phyloP scores from a whole-genome alignment of 2,329 filamentous ascomycete genomes.

The Macrophomina tecta region DNA sequence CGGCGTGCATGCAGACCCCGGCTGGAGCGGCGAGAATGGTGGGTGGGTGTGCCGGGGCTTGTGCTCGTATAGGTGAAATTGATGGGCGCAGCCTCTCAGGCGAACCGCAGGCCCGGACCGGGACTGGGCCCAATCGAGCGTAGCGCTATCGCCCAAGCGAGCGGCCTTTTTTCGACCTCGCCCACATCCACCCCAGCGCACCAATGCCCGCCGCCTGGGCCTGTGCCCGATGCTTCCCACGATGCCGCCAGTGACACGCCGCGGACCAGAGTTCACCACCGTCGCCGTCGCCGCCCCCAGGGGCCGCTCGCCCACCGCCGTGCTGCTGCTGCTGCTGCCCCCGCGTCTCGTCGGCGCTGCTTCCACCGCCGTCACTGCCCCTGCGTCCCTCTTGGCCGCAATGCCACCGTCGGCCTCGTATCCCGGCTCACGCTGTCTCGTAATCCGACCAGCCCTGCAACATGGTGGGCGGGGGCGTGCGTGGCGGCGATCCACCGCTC shows the following conservation, averaged over 20 bases:
- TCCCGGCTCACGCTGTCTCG: conserved; percentile 7
- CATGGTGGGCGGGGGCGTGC: neutral
- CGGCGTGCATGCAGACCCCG: neutral
- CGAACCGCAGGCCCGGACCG: conserved; percentile 24
- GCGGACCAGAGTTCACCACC: neutral
- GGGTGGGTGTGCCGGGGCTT: neutral
- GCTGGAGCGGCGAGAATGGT: neutral
- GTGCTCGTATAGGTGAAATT: conserved; percentile 20
- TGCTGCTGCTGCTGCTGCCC: neutral
- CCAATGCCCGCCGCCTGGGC: neutral
- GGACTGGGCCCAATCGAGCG: neutral
- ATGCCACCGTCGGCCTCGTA: conserved; percentile 13
- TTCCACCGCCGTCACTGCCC: neutral
- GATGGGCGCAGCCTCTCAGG: conserved; percentile 16
- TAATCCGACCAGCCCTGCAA: conserved; percentile 20
- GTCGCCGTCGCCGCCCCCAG: neutral
- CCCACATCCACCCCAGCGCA: neutral
- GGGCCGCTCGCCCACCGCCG: neutral
- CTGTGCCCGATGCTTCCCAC: neutral
- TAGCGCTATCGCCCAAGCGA: conserved; percentile 19
- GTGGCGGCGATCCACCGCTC: conserved; percentile 22
- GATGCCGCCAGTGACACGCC: neutral
- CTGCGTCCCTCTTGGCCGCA: neutral
- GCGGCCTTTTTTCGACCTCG: conserved; percentile 18
- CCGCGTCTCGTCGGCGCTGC: neutral